Evolutionary conservation across 805 yeast genomes (phyloP), one percentile per base, ranked within the genome.

Genomic region (Candida boidinii): DNA sequence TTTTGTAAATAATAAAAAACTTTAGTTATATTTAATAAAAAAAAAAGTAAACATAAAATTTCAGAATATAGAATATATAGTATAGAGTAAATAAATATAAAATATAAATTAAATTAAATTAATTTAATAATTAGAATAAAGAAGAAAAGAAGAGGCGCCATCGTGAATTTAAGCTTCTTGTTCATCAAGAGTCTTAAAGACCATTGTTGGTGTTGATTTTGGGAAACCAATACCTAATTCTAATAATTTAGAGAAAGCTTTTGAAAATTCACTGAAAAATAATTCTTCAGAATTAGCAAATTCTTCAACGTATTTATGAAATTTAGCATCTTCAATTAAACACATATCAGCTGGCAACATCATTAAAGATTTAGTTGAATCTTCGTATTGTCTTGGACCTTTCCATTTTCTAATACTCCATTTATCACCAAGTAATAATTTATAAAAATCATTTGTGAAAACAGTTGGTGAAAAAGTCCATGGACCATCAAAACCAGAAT

Each of bases 401-500:
- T 61, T 60, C 76, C 85, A 68, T 53, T 76, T 61, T 51, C 73
- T 41, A 50, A 60, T 28, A 37, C 66, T 66, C 88, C 88, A 80
- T 33, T 66, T 68, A 44, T 71, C 83, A 40, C 53, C 47, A 36
- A 68, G 42, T 18, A 72, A 56, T 36, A 69, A 64, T 55, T 62
- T 72, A 60, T 59, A 85, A 54, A 82, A 85, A 26, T 83, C 84
- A 60, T 85, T 86, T 33, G 78, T 66, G 53, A 86, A 80, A 42
- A 64, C 56, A 20, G 80, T 82, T 35, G 92, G 85, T 25, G 81
- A 73, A 35, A 79, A 80, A 24, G 90, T 88, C 95, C 95, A 85
- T 39, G 90, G 87, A 11, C 95, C 94, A 43, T 82, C 92, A 62
- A 67, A 86, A 2, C 94, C 94, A 16, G 86, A 73, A 39, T 76